Percentiles rank a stretch among this genome's conserved stretches.
Conservation (phyloP, 225 moss, liverwort and hornwort species). For the Antitrichia curtipendula region DNA sequence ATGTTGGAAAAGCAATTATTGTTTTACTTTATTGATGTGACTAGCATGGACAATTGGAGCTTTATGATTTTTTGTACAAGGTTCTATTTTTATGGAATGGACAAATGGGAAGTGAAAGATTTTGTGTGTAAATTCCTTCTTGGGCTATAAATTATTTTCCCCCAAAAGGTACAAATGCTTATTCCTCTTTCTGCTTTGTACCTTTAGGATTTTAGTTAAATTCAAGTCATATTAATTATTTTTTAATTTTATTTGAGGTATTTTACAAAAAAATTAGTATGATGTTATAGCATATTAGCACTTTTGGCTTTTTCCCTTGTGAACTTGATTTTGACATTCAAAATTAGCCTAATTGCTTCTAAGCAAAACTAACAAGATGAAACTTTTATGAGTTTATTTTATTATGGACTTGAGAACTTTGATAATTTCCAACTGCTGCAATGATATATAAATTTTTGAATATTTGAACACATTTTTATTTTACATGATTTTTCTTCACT, state of each 20-base stretch:
- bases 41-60: accelerated
- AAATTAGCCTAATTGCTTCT: background rate
- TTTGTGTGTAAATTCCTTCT: background rate
- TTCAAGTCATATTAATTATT: background rate
- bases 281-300: no score
- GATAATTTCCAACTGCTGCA: background rate
- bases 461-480: background rate
- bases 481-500: background rate
- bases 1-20: background rate
- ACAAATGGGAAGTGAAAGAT: background rate
- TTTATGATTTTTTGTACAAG: background rate
- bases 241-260: accelerated
- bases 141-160: background rate
- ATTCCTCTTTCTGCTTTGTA: background rate
- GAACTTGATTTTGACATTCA: background rate
- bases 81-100: background rate
- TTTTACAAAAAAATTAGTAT: no score
- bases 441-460: background rate
- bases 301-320: background rate
- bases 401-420: accelerated
- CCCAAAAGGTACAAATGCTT: accelerated
- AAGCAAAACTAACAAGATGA: background rate
- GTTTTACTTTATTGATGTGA: background rate
- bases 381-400: background rate
- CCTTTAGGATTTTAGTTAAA: no score